Evolutionary conservation across 192 early-diverging fungal genomes (phyloP), one percentile per base, ranked within the genome.

Genomic region (Coemansia sp.): DNA sequence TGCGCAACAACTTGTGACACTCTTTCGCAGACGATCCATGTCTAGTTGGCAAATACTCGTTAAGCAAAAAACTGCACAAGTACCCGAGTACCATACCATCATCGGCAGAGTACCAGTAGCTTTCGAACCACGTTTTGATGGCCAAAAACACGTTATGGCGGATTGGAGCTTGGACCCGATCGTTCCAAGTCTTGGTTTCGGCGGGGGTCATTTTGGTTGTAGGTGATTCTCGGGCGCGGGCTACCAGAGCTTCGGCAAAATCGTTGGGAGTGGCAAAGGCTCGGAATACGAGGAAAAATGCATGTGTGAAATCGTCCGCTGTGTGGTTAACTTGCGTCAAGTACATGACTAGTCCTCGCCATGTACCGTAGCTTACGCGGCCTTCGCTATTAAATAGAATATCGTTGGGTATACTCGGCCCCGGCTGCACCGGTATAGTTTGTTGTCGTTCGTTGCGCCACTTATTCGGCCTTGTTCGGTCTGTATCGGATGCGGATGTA

Each of bases 211-310:
- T 40, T 2, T 66, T 79, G 0, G 37, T 37, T 1, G 87, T 87
- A n/a, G 91, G 84, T 6, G 13, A 30, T n/a, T 90, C 65, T 16
- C 75, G 75, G 59, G 91, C 94, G n/a, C 96, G 85, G 7, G 80
- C 60, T 3, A 83, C 82, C 20, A 98, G 74, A 4, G 88, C 72
- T 3, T 77, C 68, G 7, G 92, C 75, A 39, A 97, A 82, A 20
- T 89, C 87, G 0, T 32, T 62, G 7, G 94, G 87, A 10, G 80
- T 85, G 20, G 89, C 90, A 67, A 97, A 97, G 2, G 91, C 75
- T 4, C 93, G 89, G 75, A 96, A 98, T 0, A 94, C 91, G 27
- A 94, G 82, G 44, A 97, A 86, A 70, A 98, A 98, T 0, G 90
- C 84, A 22, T 67, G 71, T 0, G 82, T 83, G 66, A 89, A 96